These are phyloP conservation scores for Penicillium sp. DNA, from an alignment of 2,329 filamentous ascomycete species.

Conservation along the genomic window DNA sequence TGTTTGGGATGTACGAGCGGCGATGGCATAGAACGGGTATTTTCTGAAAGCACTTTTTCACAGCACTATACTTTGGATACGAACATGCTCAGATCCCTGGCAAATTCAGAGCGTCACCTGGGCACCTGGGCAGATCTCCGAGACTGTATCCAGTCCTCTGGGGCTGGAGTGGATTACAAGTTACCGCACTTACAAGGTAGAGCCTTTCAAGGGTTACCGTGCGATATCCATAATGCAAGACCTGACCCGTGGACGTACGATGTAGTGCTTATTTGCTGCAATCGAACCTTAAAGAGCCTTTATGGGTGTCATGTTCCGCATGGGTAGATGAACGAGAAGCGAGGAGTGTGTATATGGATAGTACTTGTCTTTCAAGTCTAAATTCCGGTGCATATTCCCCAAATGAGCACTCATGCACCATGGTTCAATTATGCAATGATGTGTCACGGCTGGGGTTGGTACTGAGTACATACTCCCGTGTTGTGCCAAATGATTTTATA, in stretches of 20 bases:
- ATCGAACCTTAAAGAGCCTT: no score
- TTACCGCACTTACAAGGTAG: no score
- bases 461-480: background rate
- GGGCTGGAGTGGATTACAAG: no score
- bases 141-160: no score
- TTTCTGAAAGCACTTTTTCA: constrained; percentile 8
- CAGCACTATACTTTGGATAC: constrained; percentile 11
- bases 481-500: background rate
- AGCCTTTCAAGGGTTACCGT: no score
- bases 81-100: background rate
- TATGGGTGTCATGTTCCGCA: no score
- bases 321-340: no score
- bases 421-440: background rate
- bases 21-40: constrained; percentile 50
- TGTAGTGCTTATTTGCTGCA: no score
- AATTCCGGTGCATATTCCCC: background rate
- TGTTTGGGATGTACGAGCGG: constrained; percentile 82
- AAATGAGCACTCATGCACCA: background rate
- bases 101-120: background rate
- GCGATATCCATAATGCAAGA: no score
- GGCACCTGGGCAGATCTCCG: background rate
- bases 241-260: no score
- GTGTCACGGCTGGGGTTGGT: background rate
- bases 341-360: no score
- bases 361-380: no score